These are phyloP conservation scores for Irpex sp. DNA, from an alignment of 1,284 basidiomycete genomes.

Conservation along the genomic window DNA sequence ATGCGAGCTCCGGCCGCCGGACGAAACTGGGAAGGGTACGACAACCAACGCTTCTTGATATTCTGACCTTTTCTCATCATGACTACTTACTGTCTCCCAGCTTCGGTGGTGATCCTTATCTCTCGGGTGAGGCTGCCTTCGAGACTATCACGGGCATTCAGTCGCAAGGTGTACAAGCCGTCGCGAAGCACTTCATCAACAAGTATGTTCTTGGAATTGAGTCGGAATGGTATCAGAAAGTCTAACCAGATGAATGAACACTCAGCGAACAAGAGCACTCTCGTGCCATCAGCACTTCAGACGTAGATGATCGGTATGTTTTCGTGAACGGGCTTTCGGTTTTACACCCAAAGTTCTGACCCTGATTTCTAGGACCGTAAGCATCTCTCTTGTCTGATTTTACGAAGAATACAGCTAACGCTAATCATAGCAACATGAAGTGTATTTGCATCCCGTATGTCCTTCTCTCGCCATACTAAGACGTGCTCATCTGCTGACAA, in stretches of 20 bases:
- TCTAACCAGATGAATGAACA: not conserved
- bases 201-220: slow-evolving; percentile 26
- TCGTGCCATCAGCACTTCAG: slow-evolving; percentile 45
- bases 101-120: slow-evolving; percentile 56
- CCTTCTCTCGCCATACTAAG: not conserved
- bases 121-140: slow-evolving; percentile 57
- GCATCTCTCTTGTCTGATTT: not conserved
- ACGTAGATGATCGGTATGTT: slow-evolving; percentile 59
- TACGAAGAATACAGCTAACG: not conserved
- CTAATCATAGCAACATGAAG: slow-evolving; percentile 43
- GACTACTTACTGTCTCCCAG: slow-evolving; percentile 20
- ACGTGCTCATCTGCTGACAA: not conserved
- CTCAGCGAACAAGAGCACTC: slow-evolving; percentile 52
- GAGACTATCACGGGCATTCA: slow-evolving; percentile 57
- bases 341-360: not conserved
- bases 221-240: not conserved
- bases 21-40: slow-evolving; percentile 65
- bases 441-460: slow-evolving; percentile 46
- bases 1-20: slow-evolving; percentile 57
- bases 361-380: slow-evolving; percentile 5
- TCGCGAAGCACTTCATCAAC: slow-evolving; percentile 60
- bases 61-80: not conserved
- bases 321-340: not conserved
- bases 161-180: slow-evolving; percentile 52
- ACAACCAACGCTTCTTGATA: not conserved